Conservation (phyloP, 176 grass and related monocot genomes). For the Hordeum vulgare region MorexV3_pseudomolecules_assembly NC_058520.1:563917786-563918285, state of each 20-base stretch:
- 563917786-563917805: not conserved
- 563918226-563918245: conserved; percentile 39
- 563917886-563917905: conserved; percentile 10
- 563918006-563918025: not conserved
- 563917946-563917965: conserved; percentile 22
- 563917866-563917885: conserved; percentile 21
- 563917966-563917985: not conserved
- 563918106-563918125: conserved; percentile 50
- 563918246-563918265: not conserved
- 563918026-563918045: not conserved
- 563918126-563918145: conserved; percentile 68
- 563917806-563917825: not conserved
- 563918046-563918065: conserved; percentile 25
- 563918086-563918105: conserved; percentile 69
- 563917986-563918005: not conserved
- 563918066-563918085: conserved; percentile 67
- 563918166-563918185: conserved; percentile 76
- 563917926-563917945: conserved; percentile 10
- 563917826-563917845: not conserved
- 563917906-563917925: not conserved
- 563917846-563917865: not conserved
- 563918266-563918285: conserved; percentile 46
- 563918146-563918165: conserved; percentile 67
- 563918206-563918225: conserved; percentile 55
- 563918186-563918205: conserved; percentile 91